phyloP scores from a whole-genome alignment of 2,329 filamentous ascomycete genomes.

The Tolypocladium amazonense region DNA sequence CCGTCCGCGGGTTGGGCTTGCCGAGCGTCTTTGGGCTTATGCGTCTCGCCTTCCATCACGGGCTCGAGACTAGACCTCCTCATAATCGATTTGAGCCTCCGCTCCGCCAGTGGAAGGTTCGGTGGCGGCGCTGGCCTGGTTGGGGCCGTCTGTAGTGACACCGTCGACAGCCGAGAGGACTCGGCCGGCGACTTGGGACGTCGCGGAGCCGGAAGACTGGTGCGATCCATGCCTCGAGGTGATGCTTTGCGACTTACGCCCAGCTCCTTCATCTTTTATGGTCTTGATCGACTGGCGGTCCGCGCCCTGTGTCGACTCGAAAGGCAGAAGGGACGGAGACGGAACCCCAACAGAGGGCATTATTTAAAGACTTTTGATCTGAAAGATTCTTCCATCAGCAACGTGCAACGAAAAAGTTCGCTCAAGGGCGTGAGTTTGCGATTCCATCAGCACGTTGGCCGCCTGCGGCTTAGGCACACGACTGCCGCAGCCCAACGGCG shows the following conservation, averaged over 20 bases:
- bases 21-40: conserved; percentile 7
- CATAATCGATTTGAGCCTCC: conserved; percentile 8
- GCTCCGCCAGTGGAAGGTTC: conserved; percentile 3
- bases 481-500: background rate
- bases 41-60: conserved; percentile 17
- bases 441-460: background rate
- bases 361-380: background rate
- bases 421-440: background rate
- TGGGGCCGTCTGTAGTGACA: background rate
- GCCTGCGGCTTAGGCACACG: background rate
- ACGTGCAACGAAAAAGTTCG: background rate
- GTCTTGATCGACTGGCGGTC: background rate
- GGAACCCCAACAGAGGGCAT: background rate
- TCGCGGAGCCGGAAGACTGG: background rate
- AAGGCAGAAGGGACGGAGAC: background rate
- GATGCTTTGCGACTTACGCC: background rate
- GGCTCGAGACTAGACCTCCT: conserved; percentile 15
- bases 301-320: background rate
- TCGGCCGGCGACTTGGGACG: background rate
- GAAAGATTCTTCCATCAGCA: background rate
- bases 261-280: background rate
- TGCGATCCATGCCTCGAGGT: background rate
- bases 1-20: conserved; percentile 6
- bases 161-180: background rate
- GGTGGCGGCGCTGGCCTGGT: background rate